Conservation (phyloP, 768 basidiomycete species). For the Panaeolus cyanescens region DNA sequence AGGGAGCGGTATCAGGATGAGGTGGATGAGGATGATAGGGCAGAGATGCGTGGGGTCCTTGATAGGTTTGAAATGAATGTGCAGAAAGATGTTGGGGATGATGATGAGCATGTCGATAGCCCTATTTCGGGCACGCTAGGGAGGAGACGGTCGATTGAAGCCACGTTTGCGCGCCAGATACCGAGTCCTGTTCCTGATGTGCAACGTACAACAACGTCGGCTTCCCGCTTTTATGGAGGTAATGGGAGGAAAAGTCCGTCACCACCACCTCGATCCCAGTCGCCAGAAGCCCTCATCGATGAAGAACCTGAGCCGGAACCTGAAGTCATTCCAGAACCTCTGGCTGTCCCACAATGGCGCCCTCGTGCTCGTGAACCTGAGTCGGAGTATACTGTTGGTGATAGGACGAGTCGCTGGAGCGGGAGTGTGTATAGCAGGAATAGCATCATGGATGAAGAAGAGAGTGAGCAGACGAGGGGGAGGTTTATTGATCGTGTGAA, state of each 20-base stretch:
- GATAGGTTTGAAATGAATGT: constrained; percentile 35
- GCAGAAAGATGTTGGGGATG: constrained; percentile 1
- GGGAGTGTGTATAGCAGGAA: constrained; percentile 50
- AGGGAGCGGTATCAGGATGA: constrained; percentile 16
- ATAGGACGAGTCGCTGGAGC: constrained; percentile 43
- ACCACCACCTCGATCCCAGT: constrained; percentile 13
- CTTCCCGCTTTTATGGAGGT: background rate
- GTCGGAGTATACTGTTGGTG: constrained; percentile 19
- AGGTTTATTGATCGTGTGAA: constrained; percentile 54
- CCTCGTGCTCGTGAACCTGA: background rate
- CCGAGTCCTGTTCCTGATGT: background rate
- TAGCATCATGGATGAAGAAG: constrained; percentile 54
- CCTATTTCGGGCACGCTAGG: background rate
- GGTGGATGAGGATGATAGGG: constrained; percentile 26
- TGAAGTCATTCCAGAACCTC: background rate
- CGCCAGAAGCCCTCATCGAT: constrained; percentile 20
- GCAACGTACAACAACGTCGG: background rate
- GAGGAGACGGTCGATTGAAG: background rate
- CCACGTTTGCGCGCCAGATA: background rate
- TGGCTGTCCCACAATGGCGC: constrained; percentile 12
- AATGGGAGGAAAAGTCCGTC: background rate
- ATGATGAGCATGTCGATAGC: background rate
- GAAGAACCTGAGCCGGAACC: constrained; percentile 9
- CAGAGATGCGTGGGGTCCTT: constrained; percentile 37
- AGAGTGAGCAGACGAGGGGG: constrained; percentile 50